A percentile compares a stretch with the other conserved stretches of the same genome.
Evolutionary conservation across 208 protist species (phyloP).

Genomic region (Trypanosoma melophagium): DNA sequence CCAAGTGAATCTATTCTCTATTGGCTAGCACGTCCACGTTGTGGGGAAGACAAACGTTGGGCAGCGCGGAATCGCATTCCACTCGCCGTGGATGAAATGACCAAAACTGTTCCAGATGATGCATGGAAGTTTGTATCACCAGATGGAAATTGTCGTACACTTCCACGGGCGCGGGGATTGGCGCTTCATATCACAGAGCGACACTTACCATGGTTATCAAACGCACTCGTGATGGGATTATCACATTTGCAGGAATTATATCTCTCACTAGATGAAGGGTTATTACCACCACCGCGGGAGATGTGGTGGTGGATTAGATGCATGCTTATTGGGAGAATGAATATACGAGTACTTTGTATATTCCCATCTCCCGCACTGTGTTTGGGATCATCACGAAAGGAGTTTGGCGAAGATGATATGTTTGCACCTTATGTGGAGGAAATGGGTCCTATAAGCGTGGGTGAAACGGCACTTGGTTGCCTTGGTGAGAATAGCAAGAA

Average conservation of each 20-base stretch:
- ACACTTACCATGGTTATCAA: constrained; percentile 54
- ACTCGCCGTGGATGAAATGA: constrained; percentile 17
- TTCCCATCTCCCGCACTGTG: not conserved
- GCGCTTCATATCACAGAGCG: constrained; percentile 58
- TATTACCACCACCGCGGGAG: constrained; percentile 19
- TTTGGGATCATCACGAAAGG: constrained; percentile 4
- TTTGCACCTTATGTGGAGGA: constrained; percentile 14
- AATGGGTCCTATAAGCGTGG: not conserved
- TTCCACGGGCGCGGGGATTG: constrained; percentile 25
- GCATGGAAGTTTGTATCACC: constrained; percentile 28
- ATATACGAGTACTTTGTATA: constrained; percentile 12
- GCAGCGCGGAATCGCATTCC: not conserved
- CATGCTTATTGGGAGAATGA: constrained; percentile 18
- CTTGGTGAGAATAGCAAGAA: not conserved
- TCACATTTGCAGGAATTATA: constrained; percentile 48
- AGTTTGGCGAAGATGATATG: constrained; percentile 8
- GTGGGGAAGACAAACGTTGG: not conserved
- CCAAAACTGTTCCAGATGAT: constrained; percentile 21
- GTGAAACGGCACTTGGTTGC: not conserved
- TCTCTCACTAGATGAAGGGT: constrained; percentile 30
- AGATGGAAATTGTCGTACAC: constrained; percentile 17
- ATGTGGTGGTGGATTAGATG: constrained; percentile 50
- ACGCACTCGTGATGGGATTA: constrained; percentile 34
- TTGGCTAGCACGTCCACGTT: constrained; percentile 10
- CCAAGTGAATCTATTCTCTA: not conserved